phyloP scores from a whole-genome alignment of 495 filamentous ascomycete species.

The Penicillium nucicola region DNA sequence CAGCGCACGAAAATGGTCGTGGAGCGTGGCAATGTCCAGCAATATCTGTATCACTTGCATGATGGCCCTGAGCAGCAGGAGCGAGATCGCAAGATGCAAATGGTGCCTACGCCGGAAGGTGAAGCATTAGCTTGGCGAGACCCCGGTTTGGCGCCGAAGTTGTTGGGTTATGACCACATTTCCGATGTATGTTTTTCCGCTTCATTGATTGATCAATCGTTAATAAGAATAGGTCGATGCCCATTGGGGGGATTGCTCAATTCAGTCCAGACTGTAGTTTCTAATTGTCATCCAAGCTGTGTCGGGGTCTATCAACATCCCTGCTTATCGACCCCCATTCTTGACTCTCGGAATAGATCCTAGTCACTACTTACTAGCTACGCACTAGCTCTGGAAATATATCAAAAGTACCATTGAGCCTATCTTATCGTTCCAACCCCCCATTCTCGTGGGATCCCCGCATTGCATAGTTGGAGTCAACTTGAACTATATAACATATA shows the following conservation, averaged over 20 bases:
- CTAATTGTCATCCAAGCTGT: background rate
- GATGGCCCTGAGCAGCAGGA: conserved; percentile 48
- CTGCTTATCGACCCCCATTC: too few relatives aligned
- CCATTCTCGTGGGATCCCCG: background rate
- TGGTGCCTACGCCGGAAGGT: conserved; percentile 41
- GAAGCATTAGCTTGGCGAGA: conserved; percentile 48
- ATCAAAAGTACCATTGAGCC: too few relatives aligned
- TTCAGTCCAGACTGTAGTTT: conserved; percentile 20
- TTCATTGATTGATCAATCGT: background rate
- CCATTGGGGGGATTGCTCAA: conserved; percentile 7
- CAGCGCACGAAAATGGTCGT: conserved; percentile 45
- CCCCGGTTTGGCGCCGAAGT: conserved; percentile 37
- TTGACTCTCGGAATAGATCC: too few relatives aligned
- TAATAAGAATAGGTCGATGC: conserved; percentile 12
- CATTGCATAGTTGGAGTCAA: too few relatives aligned
- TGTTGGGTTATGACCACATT: conserved; percentile 44
- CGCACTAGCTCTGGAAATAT: too few relatives aligned
- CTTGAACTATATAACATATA: too few relatives aligned
- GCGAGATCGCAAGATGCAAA: conserved; percentile 42
- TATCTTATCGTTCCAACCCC: background rate
- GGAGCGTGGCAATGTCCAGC: conserved; percentile 43
- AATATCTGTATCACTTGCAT: conserved; percentile 49
- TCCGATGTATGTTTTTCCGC: conserved; percentile 26
- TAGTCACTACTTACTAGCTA: too few relatives aligned
- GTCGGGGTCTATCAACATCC: background rate